Evolutionary conservation across 148 eudicot genomes (phyloP), one percentile per base, ranked within the genome.

Genomic region (Rheum nobile): DNA sequence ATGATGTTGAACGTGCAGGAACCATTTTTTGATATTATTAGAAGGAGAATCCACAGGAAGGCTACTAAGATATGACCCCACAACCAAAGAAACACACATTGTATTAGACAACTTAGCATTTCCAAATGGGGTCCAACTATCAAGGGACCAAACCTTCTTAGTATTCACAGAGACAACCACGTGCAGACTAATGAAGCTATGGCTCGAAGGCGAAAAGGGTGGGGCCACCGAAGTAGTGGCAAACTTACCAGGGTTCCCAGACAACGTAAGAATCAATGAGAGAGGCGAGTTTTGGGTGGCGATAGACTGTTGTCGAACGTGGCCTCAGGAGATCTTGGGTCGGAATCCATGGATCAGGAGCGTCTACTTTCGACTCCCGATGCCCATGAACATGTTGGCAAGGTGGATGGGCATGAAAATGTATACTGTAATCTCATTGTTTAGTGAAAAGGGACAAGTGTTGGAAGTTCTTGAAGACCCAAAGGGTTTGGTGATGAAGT

Each of bases 1-100:
- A 50, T 50, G 57, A 50, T 50, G 57, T 1, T 50, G 22, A 50
- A 50, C 26, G 4, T 65, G 41, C 76, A 94, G 98, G 90, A 79
- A 88, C 55, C 91, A 94, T 79, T 94, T 94, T 71, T 70, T 86
- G 37, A 89, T 94, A 73, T 59, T 94, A 79, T 73, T 94, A 78
- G 97, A 94, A 82, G 97, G 98, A 75, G 97, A 91, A 83, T 82
- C 91, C 52, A 91, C 88, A 1, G 98, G 98, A 14, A 84, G 98
- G 72, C 88, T 94, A 9, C 90, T 94, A 6, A 85, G 96, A 81
- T 94, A 91, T 79, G 98, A 94, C 77, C 91, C 91, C 71, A 77
- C 84, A 0, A 94, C 97, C 48, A 86, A 80, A 71, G 78, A 83
- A 50, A 89, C 97, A 21, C 93, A 94, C 83, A 84, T 86, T 8